phyloP scores from a whole-genome alignment of 192 early-diverging fungal genomes.

The Gaertneriomyces sp. region DNA sequence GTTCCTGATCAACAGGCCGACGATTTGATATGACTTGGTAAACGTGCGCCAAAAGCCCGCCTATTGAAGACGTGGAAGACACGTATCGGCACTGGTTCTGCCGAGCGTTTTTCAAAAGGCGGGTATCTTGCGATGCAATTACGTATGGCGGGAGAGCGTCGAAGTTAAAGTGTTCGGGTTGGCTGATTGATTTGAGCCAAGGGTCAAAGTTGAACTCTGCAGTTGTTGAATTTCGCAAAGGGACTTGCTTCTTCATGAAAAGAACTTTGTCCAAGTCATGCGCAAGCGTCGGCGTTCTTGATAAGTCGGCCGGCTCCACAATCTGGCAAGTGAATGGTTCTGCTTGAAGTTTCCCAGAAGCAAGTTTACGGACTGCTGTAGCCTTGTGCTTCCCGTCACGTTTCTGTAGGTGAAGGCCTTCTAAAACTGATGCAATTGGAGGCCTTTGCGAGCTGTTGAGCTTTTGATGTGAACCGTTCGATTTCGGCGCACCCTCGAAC shows the following conservation, averaged over 20 bases:
- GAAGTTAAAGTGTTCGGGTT: constrained; percentile 78
- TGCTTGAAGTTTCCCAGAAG: no score
- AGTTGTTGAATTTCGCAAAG: constrained; percentile 70
- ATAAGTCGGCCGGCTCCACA: no score
- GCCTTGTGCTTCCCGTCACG: no score
- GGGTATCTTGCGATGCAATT: constrained; percentile 69
- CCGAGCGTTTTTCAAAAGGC: constrained; percentile 31
- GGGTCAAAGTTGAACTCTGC: constrained; percentile 77
- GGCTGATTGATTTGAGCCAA: constrained; percentile 73
- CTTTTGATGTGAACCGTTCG: no score
- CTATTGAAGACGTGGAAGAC: constrained; percentile 89
- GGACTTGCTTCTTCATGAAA: constrained; percentile 51
- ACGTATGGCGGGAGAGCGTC: constrained; percentile 73
- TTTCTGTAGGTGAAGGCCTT: no score
- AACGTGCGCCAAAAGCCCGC: constrained; percentile 68
- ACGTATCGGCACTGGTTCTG: constrained; percentile 55
- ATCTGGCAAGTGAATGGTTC: no score
- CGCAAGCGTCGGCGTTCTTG: constrained; percentile 40
- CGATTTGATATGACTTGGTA: constrained; percentile 69
- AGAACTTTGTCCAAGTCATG: constrained; percentile 65
- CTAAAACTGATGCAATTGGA: no score
- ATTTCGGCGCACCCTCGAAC: no score
- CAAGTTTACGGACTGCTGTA: no score
- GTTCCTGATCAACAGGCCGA: constrained; percentile 54
- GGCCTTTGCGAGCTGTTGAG: no score